Conservation (phyloP, 495 filamentous ascomycete genomes). For the Apodospora peruviana region DNA sequence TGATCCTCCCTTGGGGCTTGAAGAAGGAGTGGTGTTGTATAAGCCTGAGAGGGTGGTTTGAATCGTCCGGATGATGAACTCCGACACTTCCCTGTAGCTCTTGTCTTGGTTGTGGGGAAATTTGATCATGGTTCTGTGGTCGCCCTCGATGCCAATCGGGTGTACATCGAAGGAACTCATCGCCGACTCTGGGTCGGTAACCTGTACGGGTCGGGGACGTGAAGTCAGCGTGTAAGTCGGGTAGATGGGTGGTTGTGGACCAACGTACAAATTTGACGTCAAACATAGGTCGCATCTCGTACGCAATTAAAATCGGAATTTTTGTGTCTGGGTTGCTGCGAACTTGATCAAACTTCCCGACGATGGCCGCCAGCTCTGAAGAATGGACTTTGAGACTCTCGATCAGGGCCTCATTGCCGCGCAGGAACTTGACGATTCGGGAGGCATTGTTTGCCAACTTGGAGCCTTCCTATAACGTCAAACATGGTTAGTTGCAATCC, state of each 20-base stretch:
- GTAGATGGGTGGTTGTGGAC: background rate
- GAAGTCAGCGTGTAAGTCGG: background rate
- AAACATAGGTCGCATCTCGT: constrained; percentile 12
- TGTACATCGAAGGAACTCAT: constrained; percentile 5
- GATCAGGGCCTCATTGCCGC: constrained; percentile 9
- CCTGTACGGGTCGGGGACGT: background rate
- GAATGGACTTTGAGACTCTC: constrained; percentile 7
- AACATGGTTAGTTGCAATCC: background rate
- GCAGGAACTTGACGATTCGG: constrained; percentile 6
- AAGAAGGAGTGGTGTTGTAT: too few relatives aligned
- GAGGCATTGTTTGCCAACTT: constrained; percentile 5
- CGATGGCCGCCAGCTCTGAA: constrained; percentile 3
- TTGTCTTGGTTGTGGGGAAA: constrained; percentile 9
- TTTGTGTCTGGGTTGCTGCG: constrained; percentile 4
- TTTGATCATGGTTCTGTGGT: constrained; percentile 16
- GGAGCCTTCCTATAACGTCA: constrained; percentile 5
- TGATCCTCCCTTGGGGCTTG: too few relatives aligned
- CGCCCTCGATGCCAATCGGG: constrained; percentile 7
- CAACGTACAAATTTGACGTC: constrained; percentile 8
- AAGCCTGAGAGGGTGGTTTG: constrained; percentile 8
- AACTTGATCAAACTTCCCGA: constrained; percentile 10
- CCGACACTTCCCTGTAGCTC: constrained; percentile 6
- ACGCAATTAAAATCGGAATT: constrained; percentile 9
- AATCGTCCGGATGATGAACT: constrained; percentile 11
- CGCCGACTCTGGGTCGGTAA: constrained; percentile 10